These are phyloP conservation scores for Boletus vermiculosoides DNA, from an alignment of 768 basidiomycete genomes.

Conservation along the genomic window DNA sequence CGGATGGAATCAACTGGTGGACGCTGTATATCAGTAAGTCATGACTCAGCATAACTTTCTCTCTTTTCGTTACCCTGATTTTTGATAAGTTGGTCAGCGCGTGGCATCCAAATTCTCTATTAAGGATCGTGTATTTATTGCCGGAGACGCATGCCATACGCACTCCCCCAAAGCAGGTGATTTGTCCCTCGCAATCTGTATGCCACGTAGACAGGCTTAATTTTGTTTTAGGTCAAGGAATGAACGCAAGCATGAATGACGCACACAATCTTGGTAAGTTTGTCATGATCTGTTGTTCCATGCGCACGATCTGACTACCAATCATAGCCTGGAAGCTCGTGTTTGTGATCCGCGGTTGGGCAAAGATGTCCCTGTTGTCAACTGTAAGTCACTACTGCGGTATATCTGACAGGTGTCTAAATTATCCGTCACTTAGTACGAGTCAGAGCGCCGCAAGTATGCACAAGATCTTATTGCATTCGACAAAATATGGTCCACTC, in stretches of 20 bases:
- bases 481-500: conserved; percentile 49
- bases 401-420: neutral
- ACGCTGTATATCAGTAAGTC: conserved; percentile 47
- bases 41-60: neutral
- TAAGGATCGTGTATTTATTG: conserved; percentile 52
- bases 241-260: conserved; percentile 56
- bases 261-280: conserved; percentile 47
- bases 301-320: neutral
- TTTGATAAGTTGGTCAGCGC: conserved; percentile 48
- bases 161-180: conserved; percentile 44
- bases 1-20: conserved; percentile 45
- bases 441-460: conserved; percentile 51
- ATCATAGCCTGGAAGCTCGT: conserved; percentile 51
- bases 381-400: conserved; percentile 35
- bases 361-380: conserved; percentile 43
- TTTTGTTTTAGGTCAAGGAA: conserved; percentile 44
- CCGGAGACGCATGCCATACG: conserved; percentile 53
- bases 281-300: neutral
- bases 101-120: conserved; percentile 51
- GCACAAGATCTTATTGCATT: conserved; percentile 55
- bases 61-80: neutral
- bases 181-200: neutral
- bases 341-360: conserved; percentile 48
- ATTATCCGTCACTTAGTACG: conserved; percentile 38
- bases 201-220: conserved; percentile 7